These are phyloP conservation scores for Dictyostelium brefeldianum DNA, from an alignment of 78 protist genomes.

Conservation along the genomic window DNA sequence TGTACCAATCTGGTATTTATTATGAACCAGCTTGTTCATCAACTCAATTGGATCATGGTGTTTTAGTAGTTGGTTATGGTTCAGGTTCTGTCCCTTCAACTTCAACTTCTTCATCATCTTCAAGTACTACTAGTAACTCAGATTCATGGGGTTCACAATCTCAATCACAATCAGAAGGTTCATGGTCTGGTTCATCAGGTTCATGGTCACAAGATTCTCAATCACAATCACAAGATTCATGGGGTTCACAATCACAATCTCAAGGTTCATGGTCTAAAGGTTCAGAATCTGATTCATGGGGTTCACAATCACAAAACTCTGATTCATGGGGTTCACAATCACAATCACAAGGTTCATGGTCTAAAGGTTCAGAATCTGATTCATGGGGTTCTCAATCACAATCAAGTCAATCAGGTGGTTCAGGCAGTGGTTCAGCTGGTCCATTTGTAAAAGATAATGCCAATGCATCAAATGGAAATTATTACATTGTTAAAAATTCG, in stretches of 20 bases:
- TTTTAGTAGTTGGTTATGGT: slow-evolving; percentile 91
- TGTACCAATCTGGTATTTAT: slow-evolving; percentile 89
- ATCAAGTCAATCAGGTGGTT: neutral
- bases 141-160: slow-evolving; percentile 11
- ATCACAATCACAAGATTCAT: neutral
- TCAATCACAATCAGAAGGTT: neutral
- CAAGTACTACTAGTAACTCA: neutral
- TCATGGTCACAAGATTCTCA: slow-evolving; percentile 29
- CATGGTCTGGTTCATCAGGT: too few relatives aligned
- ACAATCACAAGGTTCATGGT: neutral
- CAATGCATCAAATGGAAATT: too few relatives aligned
- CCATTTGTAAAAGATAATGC: neutral
- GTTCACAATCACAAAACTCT: neutral
- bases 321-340: neutral
- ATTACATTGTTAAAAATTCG: too few relatives aligned
- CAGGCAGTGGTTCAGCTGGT: neutral
- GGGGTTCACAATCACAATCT: neutral
- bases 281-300: neutral
- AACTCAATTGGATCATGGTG: slow-evolving; percentile 92
- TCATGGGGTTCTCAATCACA: neutral
- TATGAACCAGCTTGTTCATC: slow-evolving; percentile 78
- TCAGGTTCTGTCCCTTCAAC: neutral
- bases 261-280: slow-evolving; percentile 1
- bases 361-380: neutral
- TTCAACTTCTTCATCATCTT: neutral